These are phyloP conservation scores for Diutina scorzettiae DNA, from an alignment of 1,139 yeast genomes.

Conservation along the genomic window DNA sequence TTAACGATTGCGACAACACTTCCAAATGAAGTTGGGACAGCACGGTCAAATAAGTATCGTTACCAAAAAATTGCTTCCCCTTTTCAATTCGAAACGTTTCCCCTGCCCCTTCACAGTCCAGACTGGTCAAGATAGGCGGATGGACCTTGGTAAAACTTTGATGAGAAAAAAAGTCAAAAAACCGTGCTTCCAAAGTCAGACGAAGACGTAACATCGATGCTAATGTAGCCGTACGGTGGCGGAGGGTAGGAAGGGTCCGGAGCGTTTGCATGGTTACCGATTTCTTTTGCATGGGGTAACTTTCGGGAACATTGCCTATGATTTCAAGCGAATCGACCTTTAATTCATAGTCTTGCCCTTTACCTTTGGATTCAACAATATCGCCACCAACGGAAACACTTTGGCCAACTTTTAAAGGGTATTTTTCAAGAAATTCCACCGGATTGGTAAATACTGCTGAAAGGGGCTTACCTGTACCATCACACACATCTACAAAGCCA, in stretches of 20 bases:
- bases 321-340: slow-evolving; percentile 16
- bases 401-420: slow-evolving; percentile 34
- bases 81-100: slow-evolving; percentile 58
- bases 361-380: slow-evolving; percentile 23
- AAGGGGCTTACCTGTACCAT: slow-evolving; percentile 49
- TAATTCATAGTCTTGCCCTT: slow-evolving; percentile 21
- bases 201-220: slow-evolving; percentile 62
- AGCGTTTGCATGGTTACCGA: slow-evolving; percentile 53
- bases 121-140: slow-evolving; percentile 78
- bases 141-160: slow-evolving; percentile 56
- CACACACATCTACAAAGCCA: slow-evolving; percentile 69
- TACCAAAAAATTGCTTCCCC: slow-evolving; percentile 47
- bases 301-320: slow-evolving; percentile 44
- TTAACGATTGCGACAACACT: slow-evolving; percentile 59
- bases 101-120: slow-evolving; percentile 98
- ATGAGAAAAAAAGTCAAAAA: slow-evolving; percentile 42
- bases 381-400: slow-evolving; percentile 23
- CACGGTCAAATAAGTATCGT: slow-evolving; percentile 65
- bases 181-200: slow-evolving; percentile 46
- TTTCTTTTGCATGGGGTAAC: slow-evolving; percentile 80
- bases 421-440: slow-evolving; percentile 29
- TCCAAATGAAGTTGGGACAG: slow-evolving; percentile 90
- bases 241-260: slow-evolving; percentile 58
- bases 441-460: slow-evolving; percentile 43
- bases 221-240: slow-evolving; percentile 62